These are phyloP conservation scores for Magnolia changhungtana DNA, from an alignment of 164 flowering plant species.

Conservation along the genomic window DNA sequence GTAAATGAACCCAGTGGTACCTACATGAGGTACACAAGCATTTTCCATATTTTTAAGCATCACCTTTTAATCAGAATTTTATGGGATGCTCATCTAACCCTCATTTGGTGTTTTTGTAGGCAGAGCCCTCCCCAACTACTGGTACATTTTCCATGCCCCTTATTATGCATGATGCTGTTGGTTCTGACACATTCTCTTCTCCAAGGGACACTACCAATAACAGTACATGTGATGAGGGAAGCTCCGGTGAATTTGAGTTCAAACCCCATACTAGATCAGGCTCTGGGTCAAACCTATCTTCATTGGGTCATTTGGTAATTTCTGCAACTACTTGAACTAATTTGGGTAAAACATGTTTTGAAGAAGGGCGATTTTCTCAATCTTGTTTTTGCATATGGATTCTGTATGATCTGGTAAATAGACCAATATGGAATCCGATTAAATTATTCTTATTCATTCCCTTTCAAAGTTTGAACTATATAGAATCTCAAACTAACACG, in stretches of 20 bases:
- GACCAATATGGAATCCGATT: too few species aligned
- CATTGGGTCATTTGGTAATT: slow-evolving; percentile 46
- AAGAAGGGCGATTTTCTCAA: neutral
- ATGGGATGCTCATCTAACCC: neutral
- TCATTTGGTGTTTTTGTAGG: slow-evolving; percentile 35
- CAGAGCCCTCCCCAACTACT: slow-evolving; percentile 89
- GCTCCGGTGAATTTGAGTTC: slow-evolving; percentile 61
- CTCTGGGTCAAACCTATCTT: slow-evolving; percentile 25
- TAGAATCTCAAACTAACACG: too few species aligned
- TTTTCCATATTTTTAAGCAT: neutral
- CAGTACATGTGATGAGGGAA: slow-evolving; percentile 34
- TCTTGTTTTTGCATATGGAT: neutral
- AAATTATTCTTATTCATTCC: too few species aligned
- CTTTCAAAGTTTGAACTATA: too few species aligned
- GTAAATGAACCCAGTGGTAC: too few species aligned
- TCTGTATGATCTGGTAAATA: too few species aligned
- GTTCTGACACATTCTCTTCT: slow-evolving; percentile 24
- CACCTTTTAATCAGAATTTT: neutral
- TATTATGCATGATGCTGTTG: slow-evolving; percentile 27
- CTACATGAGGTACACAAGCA: neutral
- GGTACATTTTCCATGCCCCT: slow-evolving; percentile 60
- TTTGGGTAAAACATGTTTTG: neutral
- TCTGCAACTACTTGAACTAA: neutral
- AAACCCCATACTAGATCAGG: slow-evolving; percentile 40
- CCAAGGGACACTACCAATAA: slow-evolving; percentile 26